Evolutionary conservation across 2,329 filamentous ascomycete genomes (phyloP).

Genomic region (Trichoderma koningii): DNA sequence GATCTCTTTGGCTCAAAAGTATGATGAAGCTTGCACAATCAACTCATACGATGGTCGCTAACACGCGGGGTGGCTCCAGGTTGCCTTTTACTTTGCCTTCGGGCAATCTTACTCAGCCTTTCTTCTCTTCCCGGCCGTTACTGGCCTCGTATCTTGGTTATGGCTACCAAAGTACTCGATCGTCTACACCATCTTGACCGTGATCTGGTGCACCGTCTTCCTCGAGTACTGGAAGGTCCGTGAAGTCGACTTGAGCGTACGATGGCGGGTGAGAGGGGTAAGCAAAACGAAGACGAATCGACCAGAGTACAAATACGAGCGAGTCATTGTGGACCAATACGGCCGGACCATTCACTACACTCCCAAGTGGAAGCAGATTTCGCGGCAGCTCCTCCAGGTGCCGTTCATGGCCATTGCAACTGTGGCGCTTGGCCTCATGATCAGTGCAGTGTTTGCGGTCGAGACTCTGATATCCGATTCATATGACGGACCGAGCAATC

Average conservation of each 20-base stretch:
- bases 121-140: conserved; percentile 67
- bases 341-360: conserved; percentile 65
- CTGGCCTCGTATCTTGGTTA: conserved; percentile 69
- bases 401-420: conserved; percentile 66
- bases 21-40: neutral
- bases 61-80: conserved; percentile 40
- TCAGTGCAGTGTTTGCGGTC: conserved; percentile 69
- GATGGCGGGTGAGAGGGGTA: conserved; percentile 73
- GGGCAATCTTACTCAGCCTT: conserved; percentile 75
- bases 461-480: conserved; percentile 76
- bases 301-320: conserved; percentile 65
- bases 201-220: conserved; percentile 72
- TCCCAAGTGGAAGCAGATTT: conserved; percentile 63
- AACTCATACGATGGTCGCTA: neutral
- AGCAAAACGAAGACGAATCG: conserved; percentile 66
- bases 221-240: conserved; percentile 80
- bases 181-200: conserved; percentile 66
- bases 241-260: conserved; percentile 68
- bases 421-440: conserved; percentile 63
- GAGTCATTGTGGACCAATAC: conserved; percentile 61
- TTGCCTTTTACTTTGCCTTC: conserved; percentile 83
- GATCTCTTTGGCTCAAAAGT: conserved; percentile 63
- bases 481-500: conserved; percentile 69
- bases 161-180: conserved; percentile 71
- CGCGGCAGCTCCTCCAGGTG: conserved; percentile 67